Base-by-base conservation (phyloP, 2,329 filamentous ascomycete genomes). In the Venturia aucupariae region DNA sequence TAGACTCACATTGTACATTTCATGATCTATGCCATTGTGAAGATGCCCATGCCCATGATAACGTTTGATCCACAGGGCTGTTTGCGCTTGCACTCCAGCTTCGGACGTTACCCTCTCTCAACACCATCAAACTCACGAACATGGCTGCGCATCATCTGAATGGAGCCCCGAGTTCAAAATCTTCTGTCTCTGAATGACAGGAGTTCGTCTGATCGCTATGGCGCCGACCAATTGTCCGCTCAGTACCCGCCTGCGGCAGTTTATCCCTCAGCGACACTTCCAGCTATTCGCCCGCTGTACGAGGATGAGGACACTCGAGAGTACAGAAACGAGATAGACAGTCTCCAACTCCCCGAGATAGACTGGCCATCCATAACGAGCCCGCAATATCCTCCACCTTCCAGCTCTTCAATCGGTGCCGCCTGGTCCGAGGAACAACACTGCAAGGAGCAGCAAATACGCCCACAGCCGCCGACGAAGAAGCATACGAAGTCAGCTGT, bases 131-230 rank as follows among this genome's bases (percentile, higher is more conserved):
- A 38, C 51, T 4, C 27, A 32, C 51, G 51, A 57, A 57, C 30
- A 57, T 57, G 51, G 51, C 51, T n/a, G 51, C 30, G 30, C 17
- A n/a, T 32, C 24, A 17, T 10, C 51, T 57, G 51, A 60, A 64
- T 64, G 62, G 62, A 64, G 51, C 62, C 62, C 32, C 62, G 62
- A 42, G 62, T 64, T 24, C 27, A 32, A 48, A 64, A 64, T 30
- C 62, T 64, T 15, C 61, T 62, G 35, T 44, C 41, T n/a, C 27
- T 38, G 32, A 44, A 62, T 41, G 32, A 46, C 30, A 24, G n/a
- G 24, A 41, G 22, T 27, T 30, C 60, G n/a, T 32, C 61, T 3
- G 61, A 62, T 38, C 61, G 61, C 42, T 27, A 62, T 62, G 42
- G 46, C 61, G n/a, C 42, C 19, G 61, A 62, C 32, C 41, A 48